These are phyloP conservation scores for Ceratobasidium sp. DNA, from an alignment of 1,284 basidiomycete genomes.

Conservation along the genomic window DNA sequence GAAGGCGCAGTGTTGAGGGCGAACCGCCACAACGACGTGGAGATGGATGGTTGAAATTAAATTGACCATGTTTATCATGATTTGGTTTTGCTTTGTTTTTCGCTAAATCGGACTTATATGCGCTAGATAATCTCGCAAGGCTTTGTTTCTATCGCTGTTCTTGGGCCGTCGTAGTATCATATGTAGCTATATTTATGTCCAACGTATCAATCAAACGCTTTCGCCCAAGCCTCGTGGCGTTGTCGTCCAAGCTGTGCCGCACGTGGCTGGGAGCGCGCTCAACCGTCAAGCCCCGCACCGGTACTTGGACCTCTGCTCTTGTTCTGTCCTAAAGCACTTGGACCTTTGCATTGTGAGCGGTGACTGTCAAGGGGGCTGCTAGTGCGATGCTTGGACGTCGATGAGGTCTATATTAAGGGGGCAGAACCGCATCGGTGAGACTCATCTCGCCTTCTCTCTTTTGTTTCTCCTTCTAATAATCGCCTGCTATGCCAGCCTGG, in stretches of 20 bases:
- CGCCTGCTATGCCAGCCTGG: slow-evolving; percentile 37
- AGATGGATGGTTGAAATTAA: slow-evolving; percentile 22
- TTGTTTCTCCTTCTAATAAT: slow-evolving; percentile 22
- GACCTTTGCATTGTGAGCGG: not conserved
- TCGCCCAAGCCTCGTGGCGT: slow-evolving; percentile 18
- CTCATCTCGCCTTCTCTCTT: slow-evolving; percentile 2
- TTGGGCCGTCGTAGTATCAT: slow-evolving; percentile 6
- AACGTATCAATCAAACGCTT: slow-evolving; percentile 26
- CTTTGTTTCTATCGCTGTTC: not conserved
- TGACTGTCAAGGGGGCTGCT: slow-evolving; percentile 6
- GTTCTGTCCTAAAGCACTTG: not conserved
- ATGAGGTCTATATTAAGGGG: slow-evolving; percentile 36
- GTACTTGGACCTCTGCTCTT: slow-evolving; percentile 25
- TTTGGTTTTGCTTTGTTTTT: slow-evolving; percentile 8
- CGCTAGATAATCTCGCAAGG: slow-evolving; percentile 7
- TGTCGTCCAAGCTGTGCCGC: slow-evolving; percentile 2
- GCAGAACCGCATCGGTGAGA: not conserved
- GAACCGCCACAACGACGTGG: slow-evolving; percentile 1
- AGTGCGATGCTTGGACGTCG: slow-evolving; percentile 13
- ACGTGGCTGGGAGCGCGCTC: not conserved
- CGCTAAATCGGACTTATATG: slow-evolving; percentile 21
- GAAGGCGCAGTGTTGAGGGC: slow-evolving; percentile 33
- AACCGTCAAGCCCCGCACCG: slow-evolving; percentile 12
- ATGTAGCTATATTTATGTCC: slow-evolving; percentile 37
- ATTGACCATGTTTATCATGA: not conserved